phyloP scores from a whole-genome alignment of 768 basidiomycete genomes.

The Guyanaporus albipodus region DNA sequence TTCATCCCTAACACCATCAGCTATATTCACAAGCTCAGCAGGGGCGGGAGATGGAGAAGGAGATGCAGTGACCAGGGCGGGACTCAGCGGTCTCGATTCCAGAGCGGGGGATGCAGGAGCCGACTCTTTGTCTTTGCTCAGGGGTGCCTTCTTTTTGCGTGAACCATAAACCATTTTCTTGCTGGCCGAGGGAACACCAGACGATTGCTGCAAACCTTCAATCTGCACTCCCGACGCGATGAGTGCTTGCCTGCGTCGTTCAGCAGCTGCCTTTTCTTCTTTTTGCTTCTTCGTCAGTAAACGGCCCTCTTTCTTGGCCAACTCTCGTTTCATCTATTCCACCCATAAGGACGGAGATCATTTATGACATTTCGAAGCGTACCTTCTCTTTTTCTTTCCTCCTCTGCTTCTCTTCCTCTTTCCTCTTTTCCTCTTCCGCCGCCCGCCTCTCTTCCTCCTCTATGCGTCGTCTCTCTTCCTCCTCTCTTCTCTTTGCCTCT shows the following conservation, averaged over 20 bases:
- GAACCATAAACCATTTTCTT: conserved; percentile 83
- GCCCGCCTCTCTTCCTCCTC: conserved; percentile 84
- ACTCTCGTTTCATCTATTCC: conserved; percentile 76
- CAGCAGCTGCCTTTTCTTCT: conserved; percentile 86
- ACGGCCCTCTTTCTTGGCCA: conserved; percentile 90
- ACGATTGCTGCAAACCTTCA: conserved; percentile 74
- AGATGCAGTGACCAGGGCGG: conserved; percentile 22
- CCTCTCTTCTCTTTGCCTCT: conserved; percentile 64
- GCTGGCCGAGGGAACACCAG: conserved; percentile 36
- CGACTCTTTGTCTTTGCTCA: conserved; percentile 38
- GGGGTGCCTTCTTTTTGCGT: conserved; percentile 72
- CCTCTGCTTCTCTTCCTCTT: conserved; percentile 80
- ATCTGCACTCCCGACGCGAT: conserved; percentile 86
- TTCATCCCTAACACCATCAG: conserved; percentile 43
- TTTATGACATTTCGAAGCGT: conserved; percentile 1
- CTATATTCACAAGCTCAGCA: conserved; percentile 24
- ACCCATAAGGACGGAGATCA: background rate
- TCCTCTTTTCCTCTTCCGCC: conserved; percentile 72
- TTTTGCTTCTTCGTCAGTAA: conserved; percentile 97
- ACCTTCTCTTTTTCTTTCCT: conserved; percentile 91
- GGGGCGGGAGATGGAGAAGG: conserved; percentile 25
- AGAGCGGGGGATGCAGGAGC: conserved; percentile 44
- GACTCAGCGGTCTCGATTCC: conserved; percentile 51
- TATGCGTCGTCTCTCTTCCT: conserved; percentile 75
- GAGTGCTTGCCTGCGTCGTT: conserved; percentile 86